Percentiles rank a stretch among this genome's conserved stretches.
Evolutionary conservation across 2,329 filamentous ascomycete genomes (phyloP).

Genomic region (Grosmannia penicillata): DNA sequence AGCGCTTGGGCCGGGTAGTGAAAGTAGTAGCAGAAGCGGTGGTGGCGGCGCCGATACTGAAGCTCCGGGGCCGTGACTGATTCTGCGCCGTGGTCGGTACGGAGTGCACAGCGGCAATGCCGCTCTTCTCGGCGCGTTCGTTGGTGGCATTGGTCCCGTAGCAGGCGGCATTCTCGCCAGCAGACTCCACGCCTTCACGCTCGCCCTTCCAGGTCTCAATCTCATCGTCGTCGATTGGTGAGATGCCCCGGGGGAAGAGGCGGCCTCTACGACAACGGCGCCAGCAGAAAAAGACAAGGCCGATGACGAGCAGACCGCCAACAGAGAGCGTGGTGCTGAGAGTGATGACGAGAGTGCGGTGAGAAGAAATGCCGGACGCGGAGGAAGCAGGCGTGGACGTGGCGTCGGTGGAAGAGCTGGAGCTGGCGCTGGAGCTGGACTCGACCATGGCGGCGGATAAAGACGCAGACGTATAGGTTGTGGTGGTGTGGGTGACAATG

Average conservation of each 20-base stretch:
- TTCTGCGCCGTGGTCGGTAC: not conserved
- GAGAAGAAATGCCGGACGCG: not conserved
- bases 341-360: conserved; percentile 30
- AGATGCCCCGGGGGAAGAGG: conserved; percentile 38
- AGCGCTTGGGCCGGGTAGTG: conserved; percentile 18
- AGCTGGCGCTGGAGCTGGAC: not conserved
- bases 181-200: no score
- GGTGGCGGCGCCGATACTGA: conserved; percentile 3
- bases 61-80: not conserved
- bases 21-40: conserved; percentile 4
- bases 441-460: not conserved
- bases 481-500: not conserved
- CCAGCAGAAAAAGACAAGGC: conserved; percentile 22
- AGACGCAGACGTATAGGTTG: not conserved
- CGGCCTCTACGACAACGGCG: conserved; percentile 22
- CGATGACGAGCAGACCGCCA: conserved; percentile 24
- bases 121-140: no score
- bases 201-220: conserved; percentile 47
- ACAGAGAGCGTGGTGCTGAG: conserved; percentile 35
- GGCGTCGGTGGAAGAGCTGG: not conserved
- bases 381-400: not conserved
- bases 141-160: no score
- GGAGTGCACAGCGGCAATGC: no score
- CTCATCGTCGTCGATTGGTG: conserved; percentile 50
- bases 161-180: no score